Conservation (phyloP, 192 early-diverging fungal species). For the Tieghemiomyces parasiticus region DNA sequence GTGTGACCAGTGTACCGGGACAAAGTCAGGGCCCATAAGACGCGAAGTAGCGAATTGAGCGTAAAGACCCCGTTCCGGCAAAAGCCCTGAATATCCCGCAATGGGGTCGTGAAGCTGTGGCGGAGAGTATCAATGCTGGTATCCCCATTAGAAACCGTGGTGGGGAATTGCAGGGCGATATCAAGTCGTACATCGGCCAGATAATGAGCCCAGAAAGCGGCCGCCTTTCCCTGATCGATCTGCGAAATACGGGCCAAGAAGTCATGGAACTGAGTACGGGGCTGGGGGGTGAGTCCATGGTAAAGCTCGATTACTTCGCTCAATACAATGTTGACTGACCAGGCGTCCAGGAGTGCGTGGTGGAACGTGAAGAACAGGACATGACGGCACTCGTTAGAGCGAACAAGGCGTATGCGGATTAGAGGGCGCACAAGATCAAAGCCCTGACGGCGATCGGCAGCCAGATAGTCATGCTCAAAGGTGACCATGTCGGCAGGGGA, state of each 20-base stretch:
- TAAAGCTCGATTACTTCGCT: neutral
- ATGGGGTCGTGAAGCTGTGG: too few relatives aligned
- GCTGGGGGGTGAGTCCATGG: neutral
- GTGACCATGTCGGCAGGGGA: neutral
- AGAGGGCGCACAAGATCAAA: neutral
- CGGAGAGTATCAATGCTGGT: too few relatives aligned
- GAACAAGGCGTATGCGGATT: neutral
- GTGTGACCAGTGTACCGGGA: neutral
- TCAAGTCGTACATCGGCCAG: neutral
- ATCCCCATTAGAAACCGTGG: too few relatives aligned
- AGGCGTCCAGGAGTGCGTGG: neutral
- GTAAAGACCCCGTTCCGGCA: too few relatives aligned
- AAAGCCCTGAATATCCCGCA: too few relatives aligned
- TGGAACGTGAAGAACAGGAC: neutral
- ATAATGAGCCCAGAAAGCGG: neutral
- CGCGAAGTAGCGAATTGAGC: neutral
- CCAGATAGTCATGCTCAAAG: neutral
- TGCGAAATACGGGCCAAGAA: neutral
- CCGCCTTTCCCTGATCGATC: neutral
- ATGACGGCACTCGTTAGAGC: neutral
- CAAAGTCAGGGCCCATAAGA: neutral
- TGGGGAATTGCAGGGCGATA: neutral
- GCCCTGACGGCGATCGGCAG: neutral
- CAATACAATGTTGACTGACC: neutral
- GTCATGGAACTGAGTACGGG: neutral